phyloP scores from a whole-genome alignment of 352 stramenopile species.

The Stephanocyclus meneghinianus region DNA sequence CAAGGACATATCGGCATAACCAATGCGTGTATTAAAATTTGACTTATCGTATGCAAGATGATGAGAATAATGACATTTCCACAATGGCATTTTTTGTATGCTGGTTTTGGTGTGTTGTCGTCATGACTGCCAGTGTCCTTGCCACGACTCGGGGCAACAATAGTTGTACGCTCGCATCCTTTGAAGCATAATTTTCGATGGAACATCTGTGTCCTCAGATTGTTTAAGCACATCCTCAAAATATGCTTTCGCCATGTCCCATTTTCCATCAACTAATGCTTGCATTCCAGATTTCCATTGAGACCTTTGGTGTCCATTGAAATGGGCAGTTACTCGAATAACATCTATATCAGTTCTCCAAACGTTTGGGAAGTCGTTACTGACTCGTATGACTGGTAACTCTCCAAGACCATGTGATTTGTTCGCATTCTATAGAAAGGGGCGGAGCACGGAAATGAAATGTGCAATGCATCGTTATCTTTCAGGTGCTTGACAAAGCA shows the following conservation, averaged over 20 bases:
- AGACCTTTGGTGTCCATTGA: conserved; percentile 30
- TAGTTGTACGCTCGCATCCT: conserved; percentile 46
- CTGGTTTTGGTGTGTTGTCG: background rate
- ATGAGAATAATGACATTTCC: conserved; percentile 6
- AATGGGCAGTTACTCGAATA: conserved; percentile 31
- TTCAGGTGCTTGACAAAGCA: background rate
- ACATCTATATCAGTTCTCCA: conserved; percentile 56
- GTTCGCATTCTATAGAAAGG: background rate
- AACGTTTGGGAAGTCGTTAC: conserved; percentile 39
- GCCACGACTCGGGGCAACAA: conserved; percentile 41
- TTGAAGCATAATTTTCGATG: conserved; percentile 34
- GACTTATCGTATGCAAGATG: background rate
- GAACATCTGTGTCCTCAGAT: conserved; percentile 52
- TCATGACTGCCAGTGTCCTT: conserved; percentile 37
- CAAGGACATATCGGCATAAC: conserved; percentile 49
- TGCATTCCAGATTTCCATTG: conserved; percentile 45
- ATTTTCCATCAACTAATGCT: conserved; percentile 48
- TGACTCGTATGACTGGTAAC: conserved; percentile 45
- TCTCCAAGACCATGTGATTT: conserved; percentile 40
- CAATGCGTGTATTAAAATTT: conserved; percentile 2
- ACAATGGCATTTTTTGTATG: background rate
- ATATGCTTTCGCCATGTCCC: conserved; percentile 33
- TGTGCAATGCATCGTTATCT: background rate
- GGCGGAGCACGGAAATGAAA: conserved; percentile 10
- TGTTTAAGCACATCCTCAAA: conserved; percentile 50